phyloP scores from a whole-genome alignment of 805 yeast genomes.

The Helenozyma rhizophorensis region DNA sequence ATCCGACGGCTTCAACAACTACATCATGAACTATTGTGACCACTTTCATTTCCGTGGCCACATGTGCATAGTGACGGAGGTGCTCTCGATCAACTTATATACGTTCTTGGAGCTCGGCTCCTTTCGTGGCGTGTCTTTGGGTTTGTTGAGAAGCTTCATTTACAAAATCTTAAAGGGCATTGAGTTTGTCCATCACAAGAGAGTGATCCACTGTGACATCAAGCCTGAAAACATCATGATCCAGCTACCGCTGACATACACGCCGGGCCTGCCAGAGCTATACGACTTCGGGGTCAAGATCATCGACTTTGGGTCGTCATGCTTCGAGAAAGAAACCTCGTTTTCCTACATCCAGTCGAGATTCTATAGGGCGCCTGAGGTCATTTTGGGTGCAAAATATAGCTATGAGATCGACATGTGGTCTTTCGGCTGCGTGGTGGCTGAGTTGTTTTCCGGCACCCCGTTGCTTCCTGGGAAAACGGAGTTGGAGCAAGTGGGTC shows the following conservation, averaged over 20 bases:
- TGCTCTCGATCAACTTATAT: constrained; percentile 62
- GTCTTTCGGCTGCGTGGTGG: constrained; percentile 78
- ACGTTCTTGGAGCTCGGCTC: constrained; percentile 50
- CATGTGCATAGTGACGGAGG: constrained; percentile 74
- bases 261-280: constrained; percentile 22
- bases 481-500: constrained; percentile 45
- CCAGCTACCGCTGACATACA: constrained; percentile 22
- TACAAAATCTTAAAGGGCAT: constrained; percentile 57
- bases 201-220: constrained; percentile 76
- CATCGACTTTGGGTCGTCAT: constrained; percentile 78
- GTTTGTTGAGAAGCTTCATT: constrained; percentile 42
- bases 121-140: constrained; percentile 46
- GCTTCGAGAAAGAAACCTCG: constrained; percentile 39
- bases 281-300: constrained; percentile 52
- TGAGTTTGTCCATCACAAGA: constrained; percentile 49
- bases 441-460: constrained; percentile 15
- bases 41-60: constrained; percentile 81
- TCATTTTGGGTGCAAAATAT: constrained; percentile 62
- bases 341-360: constrained; percentile 58
- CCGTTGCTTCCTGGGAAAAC: constrained; percentile 25
- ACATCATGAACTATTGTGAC: constrained; percentile 52
- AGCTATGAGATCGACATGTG: constrained; percentile 72
- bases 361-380: constrained; percentile 78
- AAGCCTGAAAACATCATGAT: constrained; percentile 84
- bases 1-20: constrained; percentile 15